Evolutionary conservation across 768 basidiomycete species (phyloP).

Genomic region (Leccinum subgranulosum): DNA sequence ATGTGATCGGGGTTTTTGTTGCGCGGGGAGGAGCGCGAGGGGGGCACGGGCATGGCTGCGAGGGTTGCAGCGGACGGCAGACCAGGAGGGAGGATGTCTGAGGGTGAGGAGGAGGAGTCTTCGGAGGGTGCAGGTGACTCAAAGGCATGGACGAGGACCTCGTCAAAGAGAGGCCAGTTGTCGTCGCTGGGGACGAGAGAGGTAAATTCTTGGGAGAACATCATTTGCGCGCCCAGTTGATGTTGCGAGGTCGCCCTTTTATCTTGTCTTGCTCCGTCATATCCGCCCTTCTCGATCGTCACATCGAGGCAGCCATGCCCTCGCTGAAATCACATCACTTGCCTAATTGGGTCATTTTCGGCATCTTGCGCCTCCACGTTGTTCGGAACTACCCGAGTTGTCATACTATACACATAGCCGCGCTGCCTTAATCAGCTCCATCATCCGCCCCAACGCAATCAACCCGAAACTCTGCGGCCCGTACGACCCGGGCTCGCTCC

Average conservation of each 20-base stretch:
- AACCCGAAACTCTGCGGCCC: constrained; percentile 46
- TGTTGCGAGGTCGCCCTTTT: constrained; percentile 18
- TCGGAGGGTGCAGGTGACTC: not conserved
- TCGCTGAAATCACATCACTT: constrained; percentile 30
- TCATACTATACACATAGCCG: constrained; percentile 1
- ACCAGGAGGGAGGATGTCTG: not conserved
- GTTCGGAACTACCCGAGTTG: not conserved
- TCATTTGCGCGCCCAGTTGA: constrained; percentile 17
- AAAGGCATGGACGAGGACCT: constrained; percentile 5
- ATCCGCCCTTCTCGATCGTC: constrained; percentile 21
- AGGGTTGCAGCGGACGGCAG: constrained; percentile 21
- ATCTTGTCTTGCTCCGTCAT: constrained; percentile 11
- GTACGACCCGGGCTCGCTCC: constrained; percentile 26
- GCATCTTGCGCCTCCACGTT: constrained; percentile 25
- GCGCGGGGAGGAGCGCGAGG: constrained; percentile 25
- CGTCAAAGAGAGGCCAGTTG: constrained; percentile 28
- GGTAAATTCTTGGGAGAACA: constrained; percentile 18
- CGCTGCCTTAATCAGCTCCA: constrained; percentile 37
- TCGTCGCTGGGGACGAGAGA: constrained; percentile 14
- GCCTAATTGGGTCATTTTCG: constrained; percentile 14
- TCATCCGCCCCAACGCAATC: constrained; percentile 40
- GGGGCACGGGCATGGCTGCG: constrained; percentile 30
- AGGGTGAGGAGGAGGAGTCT: not conserved
- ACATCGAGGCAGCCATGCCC: constrained; percentile 23
- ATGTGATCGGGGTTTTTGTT: constrained; percentile 40